Conservation (phyloP, 306 rosid species). For the Leucaena leucocephala region DNA sequence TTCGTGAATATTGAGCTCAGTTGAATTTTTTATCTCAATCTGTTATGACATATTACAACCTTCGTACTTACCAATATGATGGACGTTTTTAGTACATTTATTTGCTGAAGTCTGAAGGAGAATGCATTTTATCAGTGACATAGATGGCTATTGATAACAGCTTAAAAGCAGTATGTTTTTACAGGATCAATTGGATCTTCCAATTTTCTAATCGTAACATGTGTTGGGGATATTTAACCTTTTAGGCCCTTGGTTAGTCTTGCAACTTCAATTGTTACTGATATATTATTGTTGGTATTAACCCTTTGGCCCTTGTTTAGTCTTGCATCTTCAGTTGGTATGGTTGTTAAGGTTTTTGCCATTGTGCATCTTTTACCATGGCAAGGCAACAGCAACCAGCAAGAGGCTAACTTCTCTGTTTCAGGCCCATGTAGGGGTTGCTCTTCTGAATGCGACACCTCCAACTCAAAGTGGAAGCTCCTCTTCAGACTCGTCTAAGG, state of each 20-base stretch:
- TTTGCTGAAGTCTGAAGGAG: constrained; percentile 7
- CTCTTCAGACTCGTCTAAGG: constrained; percentile 60
- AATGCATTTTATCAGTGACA: background rate
- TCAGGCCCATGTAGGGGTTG: constrained; percentile 97
- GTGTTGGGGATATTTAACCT: background rate
- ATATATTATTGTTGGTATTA: background rate
- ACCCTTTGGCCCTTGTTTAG: constrained; percentile 19
- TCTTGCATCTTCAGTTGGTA: constrained; percentile 24
- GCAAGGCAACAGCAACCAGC: constrained; percentile 13
- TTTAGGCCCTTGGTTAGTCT: constrained; percentile 27
- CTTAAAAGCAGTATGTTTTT: constrained; percentile 10
- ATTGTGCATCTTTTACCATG: constrained; percentile 21
- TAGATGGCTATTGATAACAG: constrained; percentile 9
- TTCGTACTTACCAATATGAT: background rate
- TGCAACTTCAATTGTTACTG: constrained; percentile 20
- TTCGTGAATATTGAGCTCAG: constrained; percentile 30
- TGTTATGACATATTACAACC: constrained; percentile 1
- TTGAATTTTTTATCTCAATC: constrained; percentile 18
- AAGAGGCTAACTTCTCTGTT: constrained; percentile 41
- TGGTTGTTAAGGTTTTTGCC: background rate
- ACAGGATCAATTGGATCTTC: constrained; percentile 2
- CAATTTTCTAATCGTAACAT: constrained; percentile 3
- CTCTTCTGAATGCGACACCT: constrained; percentile 81
- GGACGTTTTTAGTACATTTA: constrained; percentile 17
- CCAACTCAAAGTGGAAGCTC: constrained; percentile 63